Evolutionary conservation across 2,329 filamentous ascomycete species (phyloP), one percentile per base, ranked within the genome.

Genomic region (Penicillium sp.): DNA sequence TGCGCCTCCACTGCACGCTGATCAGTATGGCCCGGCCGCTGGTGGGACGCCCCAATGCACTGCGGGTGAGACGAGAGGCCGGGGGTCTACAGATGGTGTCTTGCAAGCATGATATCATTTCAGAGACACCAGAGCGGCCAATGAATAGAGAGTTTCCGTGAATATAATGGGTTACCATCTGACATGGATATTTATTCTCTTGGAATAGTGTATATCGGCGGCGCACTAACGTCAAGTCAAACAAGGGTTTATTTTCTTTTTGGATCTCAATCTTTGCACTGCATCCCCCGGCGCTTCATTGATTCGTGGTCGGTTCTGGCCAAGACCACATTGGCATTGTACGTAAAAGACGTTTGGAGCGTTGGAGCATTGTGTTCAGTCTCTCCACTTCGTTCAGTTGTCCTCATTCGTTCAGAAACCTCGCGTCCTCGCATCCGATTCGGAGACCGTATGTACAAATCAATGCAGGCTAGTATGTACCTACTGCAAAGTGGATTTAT

Each of bases 181-280:
- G 26, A 24, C 40, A 13, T 26, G 36, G 48, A 34, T 57, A 51
- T 49, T 19, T 37, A 60, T 59, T 62, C 55, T 63, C 50, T n/a
- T n/a, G n/a, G n/a, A n/a, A n/a, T n/a, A n/a, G n/a, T n/a, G 10
- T 28, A 28, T 28, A 63, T 57, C 53, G 44, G 54, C 28, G 26
- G 18, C 24, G 46, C 55, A 51, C 24, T 59, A 52, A 49, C 43
- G 31, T 33, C 49, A 34, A 48, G 16, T 24, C 24, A 24, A 31
- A 31, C 26, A 45, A 33, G 24, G 26, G 42, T 21, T 31, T 45
- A 31, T 45, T 21, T 42, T 44, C 18, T 2, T 21, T 33, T 26
- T 24, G 19, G 10, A 16, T n/a, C n/a, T n/a, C n/a, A n/a, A n/a
- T n/a, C n/a, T n/a, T n/a, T n/a, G n/a, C n/a, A n/a, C n/a, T n/a